Conservation (phyloP, 2,329 filamentous ascomycete genomes). For the Aspergillus carbonarius region DNA sequence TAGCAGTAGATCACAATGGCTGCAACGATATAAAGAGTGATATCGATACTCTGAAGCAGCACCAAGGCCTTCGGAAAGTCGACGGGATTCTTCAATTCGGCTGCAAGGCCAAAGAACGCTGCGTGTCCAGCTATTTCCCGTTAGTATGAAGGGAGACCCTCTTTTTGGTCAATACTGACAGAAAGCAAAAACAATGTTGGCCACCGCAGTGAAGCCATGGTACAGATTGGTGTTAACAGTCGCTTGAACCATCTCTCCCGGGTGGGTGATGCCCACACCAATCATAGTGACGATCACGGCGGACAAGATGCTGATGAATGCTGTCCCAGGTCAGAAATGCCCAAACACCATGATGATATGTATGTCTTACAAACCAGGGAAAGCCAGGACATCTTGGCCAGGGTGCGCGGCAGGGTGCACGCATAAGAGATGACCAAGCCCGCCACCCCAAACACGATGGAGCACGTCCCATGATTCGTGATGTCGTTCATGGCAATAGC, state of each 20-base stretch:
- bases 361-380: constrained; percentile 52
- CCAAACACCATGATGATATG: neutral
- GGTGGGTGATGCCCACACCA: constrained; percentile 57
- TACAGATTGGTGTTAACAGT: constrained; percentile 49
- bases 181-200: constrained; percentile 72
- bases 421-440: constrained; percentile 60
- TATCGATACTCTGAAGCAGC: constrained; percentile 60
- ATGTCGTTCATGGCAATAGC: constrained; percentile 67
- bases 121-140: constrained; percentile 59
- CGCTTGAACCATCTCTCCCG: constrained; percentile 38
- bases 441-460: constrained; percentile 63
- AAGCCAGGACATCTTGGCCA: constrained; percentile 62
- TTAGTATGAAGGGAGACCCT: constrained; percentile 51
- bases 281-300: constrained; percentile 68
- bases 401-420: constrained; percentile 61
- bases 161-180: constrained; percentile 44
- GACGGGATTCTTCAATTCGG: constrained; percentile 61
- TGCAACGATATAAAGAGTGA: constrained; percentile 63
- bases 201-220: constrained; percentile 60
- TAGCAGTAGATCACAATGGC: constrained; percentile 69
- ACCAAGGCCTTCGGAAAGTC: constrained; percentile 64
- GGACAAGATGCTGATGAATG: constrained; percentile 63
- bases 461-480: constrained; percentile 61
- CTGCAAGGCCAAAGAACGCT: constrained; percentile 67
- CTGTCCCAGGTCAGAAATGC: constrained; percentile 27